Conservation (phyloP, 2,329 filamentous ascomycete genomes). For the Fusarium anthophilum region DNA sequence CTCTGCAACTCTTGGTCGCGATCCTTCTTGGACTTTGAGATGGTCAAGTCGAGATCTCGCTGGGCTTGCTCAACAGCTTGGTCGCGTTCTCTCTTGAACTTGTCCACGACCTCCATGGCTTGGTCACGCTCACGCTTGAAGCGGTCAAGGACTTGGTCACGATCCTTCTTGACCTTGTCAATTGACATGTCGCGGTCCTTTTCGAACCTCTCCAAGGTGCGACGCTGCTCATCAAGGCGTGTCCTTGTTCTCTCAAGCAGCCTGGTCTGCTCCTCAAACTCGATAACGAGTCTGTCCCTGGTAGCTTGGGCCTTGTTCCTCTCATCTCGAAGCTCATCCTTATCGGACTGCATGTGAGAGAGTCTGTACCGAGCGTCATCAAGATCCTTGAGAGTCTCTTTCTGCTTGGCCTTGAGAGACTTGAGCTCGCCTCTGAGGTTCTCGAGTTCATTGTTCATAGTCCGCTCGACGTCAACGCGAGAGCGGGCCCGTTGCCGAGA, state of each 20-base stretch:
- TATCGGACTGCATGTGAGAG: slow-evolving; percentile 38
- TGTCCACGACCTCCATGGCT: slow-evolving; percentile 28
- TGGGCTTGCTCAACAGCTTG: slow-evolving; percentile 28
- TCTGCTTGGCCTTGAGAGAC: slow-evolving; percentile 34
- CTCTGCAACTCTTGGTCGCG: slow-evolving; percentile 23
- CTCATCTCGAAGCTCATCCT: slow-evolving; percentile 39
- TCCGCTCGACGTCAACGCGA: slow-evolving; percentile 32
- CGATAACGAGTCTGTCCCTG: slow-evolving; percentile 30
- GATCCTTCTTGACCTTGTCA: slow-evolving; percentile 34
- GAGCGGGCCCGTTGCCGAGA: slow-evolving; percentile 32
- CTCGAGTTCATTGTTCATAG: slow-evolving; percentile 35
- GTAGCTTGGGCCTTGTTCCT: slow-evolving; percentile 38
- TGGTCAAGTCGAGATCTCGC: slow-evolving; percentile 29
- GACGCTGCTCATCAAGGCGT: slow-evolving; percentile 33
- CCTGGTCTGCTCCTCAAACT: slow-evolving; percentile 32
- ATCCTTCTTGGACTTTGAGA: slow-evolving; percentile 31
- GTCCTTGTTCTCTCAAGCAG: slow-evolving; percentile 28
- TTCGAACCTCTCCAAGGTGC: slow-evolving; percentile 32
- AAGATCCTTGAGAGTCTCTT: slow-evolving; percentile 35
- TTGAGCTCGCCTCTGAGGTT: slow-evolving; percentile 36
- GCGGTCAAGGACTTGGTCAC: slow-evolving; percentile 18
- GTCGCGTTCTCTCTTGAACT: slow-evolving; percentile 33
- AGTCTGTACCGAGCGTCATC: slow-evolving; percentile 38
- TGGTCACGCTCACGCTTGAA: slow-evolving; percentile 34
- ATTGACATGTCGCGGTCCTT: slow-evolving; percentile 31